Evolutionary conservation across 148 eudicot species (phyloP).

Genomic region (Rhododendron kiyosumense): DNA sequence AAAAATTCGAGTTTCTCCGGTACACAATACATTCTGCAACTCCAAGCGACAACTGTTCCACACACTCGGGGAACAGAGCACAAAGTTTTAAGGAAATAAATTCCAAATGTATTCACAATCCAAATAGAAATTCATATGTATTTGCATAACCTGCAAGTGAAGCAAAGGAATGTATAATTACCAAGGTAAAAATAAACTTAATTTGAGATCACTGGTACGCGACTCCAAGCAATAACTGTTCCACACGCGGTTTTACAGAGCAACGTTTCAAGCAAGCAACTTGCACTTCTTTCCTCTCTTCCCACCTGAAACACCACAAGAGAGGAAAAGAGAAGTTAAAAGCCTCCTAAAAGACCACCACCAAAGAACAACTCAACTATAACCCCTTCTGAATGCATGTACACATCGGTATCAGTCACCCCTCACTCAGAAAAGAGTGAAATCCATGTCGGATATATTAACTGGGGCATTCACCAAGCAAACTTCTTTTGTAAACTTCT

Average conservation of each 20-base stretch:
- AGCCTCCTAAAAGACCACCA: background rate
- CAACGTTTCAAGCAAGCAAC: background rate
- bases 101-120: background rate
- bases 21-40: background rate
- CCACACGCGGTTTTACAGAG: background rate
- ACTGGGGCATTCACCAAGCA: background rate
- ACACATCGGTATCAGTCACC: background rate
- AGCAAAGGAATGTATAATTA: background rate
- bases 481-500: background rate
- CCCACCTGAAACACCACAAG: background rate
- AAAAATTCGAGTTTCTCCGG: background rate
- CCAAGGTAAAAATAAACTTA: background rate
- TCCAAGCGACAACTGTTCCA: background rate
- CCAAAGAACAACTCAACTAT: background rate
- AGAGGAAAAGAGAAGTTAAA: background rate
- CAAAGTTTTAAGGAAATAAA: background rate
- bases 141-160: background rate
- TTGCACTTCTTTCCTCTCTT: slow-evolving; percentile 1
- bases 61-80: background rate
- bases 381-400: background rate
- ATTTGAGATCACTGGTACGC: background rate
- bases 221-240: background rate
- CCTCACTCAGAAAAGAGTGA: background rate
- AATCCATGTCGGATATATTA: background rate
- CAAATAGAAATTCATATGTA: background rate